Base-by-base conservation (phyloP, 257 asterid genomes). In the Rehmannia glutinosa region DNA sequence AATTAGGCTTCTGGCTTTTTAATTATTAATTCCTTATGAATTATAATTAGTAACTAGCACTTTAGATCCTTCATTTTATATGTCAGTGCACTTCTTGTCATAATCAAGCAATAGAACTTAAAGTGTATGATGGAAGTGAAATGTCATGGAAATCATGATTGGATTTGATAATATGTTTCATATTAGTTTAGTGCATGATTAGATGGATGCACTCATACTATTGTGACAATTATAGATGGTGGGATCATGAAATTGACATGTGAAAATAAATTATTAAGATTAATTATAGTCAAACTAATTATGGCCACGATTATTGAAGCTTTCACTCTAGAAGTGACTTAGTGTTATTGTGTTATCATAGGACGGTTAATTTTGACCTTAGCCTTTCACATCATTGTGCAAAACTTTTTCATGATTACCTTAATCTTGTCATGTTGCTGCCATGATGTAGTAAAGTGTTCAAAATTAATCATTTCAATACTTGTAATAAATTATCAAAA, bases 311-410 rank as follows among this genome's bases (percentile, higher is more conserved):
- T n/a, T n/a, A n/a, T n/a, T n/a, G n/a, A n/a, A n/a, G n/a, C n/a
- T n/a, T n/a, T n/a, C n/a, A n/a, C n/a, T n/a, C n/a, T n/a, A n/a
- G n/a, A n/a, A n/a, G n/a, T n/a, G n/a, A n/a, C n/a, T n/a, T n/a
- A n/a, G n/a, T n/a, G n/a, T n/a, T n/a, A n/a, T n/a, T n/a, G n/a
- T n/a, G n/a, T n/a, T n/a, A n/a, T n/a, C n/a, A 33, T 47, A 21
- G 63, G 69, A 49, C 75, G 54, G 69, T 60, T 7, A 58, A 23
- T 27, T 19, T n/a, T 47, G 20, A 35, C 45, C 35, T 3, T 30
- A 36, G 11, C 16, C 15, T 30, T 19, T 28, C 50, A 43, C 53
- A 54, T 56, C 33, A 51, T 35, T 46, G 25, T 20, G 47, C 36
- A 38, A 24, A 58, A n/a, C 17, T 17, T 46, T 30, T 57, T 2